A percentile compares a stretch with the other conserved stretches of the same genome.
These are phyloP conservation scores for Phylloporus arenicola DNA, from an alignment of 768 basidiomycete species.

Conservation along the genomic window DNA sequence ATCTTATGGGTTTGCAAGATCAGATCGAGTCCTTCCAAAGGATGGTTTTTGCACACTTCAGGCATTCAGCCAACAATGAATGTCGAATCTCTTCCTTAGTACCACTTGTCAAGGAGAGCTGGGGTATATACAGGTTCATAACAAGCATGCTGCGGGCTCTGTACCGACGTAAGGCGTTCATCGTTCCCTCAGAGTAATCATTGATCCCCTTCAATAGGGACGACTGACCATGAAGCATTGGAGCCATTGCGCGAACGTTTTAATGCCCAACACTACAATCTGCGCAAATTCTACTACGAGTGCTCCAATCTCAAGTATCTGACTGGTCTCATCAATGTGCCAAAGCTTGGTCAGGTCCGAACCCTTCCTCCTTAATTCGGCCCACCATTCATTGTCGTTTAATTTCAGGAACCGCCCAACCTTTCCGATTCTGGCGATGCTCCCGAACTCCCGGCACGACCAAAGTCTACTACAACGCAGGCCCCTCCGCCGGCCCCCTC, in stretches of 20 bases:
- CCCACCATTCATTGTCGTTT: neutral
- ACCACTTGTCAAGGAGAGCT: constrained; percentile 97
- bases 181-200: neutral
- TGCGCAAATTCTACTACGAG: constrained; percentile 98
- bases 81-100: constrained; percentile 95
- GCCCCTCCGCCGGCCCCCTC: constrained; percentile 71
- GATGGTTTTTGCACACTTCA: constrained; percentile 93
- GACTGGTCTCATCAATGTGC: constrained; percentile 96
- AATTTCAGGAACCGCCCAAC: constrained; percentile 87
- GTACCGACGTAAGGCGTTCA: constrained; percentile 69
- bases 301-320: constrained; percentile 98
- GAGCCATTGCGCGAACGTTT: constrained; percentile 87
- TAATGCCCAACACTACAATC: constrained; percentile 83
- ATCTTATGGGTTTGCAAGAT: constrained; percentile 96
- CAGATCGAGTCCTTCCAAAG: constrained; percentile 99
- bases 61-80: constrained; percentile 88
- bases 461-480: constrained; percentile 48
- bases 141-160: constrained; percentile 98
- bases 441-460: constrained; percentile 84
- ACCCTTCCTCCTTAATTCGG: neutral
- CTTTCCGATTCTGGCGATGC: constrained; percentile 75
- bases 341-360: constrained; percentile 84
- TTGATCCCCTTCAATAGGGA: constrained; percentile 49
- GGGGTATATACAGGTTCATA: constrained; percentile 98
- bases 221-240: constrained; percentile 82